phyloP scores from a whole-genome alignment of 179 eudicot genomes.

The Spergularia azorica region DNA sequence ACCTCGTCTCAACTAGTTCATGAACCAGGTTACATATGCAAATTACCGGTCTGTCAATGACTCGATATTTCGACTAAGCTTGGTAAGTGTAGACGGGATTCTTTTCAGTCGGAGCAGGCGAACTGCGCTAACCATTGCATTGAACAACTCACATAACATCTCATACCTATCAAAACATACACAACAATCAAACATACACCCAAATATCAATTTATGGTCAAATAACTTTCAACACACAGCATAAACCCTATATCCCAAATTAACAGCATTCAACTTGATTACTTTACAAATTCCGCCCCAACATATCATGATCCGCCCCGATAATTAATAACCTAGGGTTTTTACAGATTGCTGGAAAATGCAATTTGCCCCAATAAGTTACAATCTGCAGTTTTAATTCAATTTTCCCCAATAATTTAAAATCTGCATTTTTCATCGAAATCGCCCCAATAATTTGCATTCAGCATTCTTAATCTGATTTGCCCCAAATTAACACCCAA shows the following conservation, averaged over 20 bases:
- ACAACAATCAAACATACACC: neutral
- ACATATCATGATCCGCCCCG: neutral
- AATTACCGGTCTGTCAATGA: slow-evolving; percentile 60
- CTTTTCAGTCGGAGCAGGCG: slow-evolving; percentile 54
- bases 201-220: neutral
- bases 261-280: neutral
- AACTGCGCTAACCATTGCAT: slow-evolving; percentile 62
- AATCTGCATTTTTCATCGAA: no score
- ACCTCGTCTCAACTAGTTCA: no score
- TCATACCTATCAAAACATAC: slow-evolving; percentile 52
- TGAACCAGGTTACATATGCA: neutral
- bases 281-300: neutral
- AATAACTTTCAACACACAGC: neutral
- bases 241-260: slow-evolving; percentile 11
- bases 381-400: neutral
- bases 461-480: no score
- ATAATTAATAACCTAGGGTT: neutral
- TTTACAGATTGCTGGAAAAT: neutral
- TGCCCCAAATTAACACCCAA: no score
- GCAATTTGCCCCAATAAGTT: neutral
- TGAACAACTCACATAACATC: slow-evolving; percentile 59
- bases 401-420: neutral
- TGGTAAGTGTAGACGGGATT: slow-evolving; percentile 43
- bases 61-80: slow-evolving; percentile 53
- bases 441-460: no score